These are phyloP conservation scores for Pisolithus orientalis DNA, from an alignment of 768 basidiomycete species.

Conservation along the genomic window DNA sequence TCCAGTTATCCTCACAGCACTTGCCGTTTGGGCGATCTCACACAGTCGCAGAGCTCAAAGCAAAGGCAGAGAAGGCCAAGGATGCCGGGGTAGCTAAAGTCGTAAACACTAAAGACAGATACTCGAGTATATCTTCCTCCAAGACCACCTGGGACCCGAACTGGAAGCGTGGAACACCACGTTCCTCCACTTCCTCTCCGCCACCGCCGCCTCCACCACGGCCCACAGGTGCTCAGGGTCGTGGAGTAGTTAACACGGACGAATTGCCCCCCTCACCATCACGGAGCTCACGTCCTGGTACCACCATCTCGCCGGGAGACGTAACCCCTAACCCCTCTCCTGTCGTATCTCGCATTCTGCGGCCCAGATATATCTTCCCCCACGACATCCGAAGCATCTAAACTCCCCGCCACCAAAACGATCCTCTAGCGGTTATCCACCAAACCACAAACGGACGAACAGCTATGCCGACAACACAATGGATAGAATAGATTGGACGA, in stretches of 20 bases:
- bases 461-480: not conserved
- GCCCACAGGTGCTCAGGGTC: conserved; percentile 10
- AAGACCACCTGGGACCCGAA: conserved; percentile 59
- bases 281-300: not conserved
- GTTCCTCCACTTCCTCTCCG: conserved; percentile 12
- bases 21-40: not conserved
- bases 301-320: not conserved
- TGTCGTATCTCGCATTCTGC: conserved; percentile 10
- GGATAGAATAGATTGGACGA: conserved; percentile 56
- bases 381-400: conserved; percentile 7
- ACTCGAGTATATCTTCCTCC: conserved; percentile 49
- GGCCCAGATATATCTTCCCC: conserved; percentile 7
- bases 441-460: conserved; percentile 3
- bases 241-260: not conserved
- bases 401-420: conserved; percentile 23
- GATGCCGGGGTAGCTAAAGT: conserved; percentile 47
- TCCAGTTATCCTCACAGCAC: conserved; percentile 2
- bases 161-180: conserved; percentile 35
- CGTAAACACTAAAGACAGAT: conserved; percentile 50
- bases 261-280: not conserved
- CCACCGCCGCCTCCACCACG: conserved; percentile 17
- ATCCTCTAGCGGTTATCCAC: conserved; percentile 19
- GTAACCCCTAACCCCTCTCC: not conserved
- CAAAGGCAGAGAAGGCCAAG: conserved; percentile 57
- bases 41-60: conserved; percentile 60